These are phyloP conservation scores for Rhizopus stolonifer DNA, from an alignment of 371 early-diverging fungal species.

Conservation along the genomic window DNA sequence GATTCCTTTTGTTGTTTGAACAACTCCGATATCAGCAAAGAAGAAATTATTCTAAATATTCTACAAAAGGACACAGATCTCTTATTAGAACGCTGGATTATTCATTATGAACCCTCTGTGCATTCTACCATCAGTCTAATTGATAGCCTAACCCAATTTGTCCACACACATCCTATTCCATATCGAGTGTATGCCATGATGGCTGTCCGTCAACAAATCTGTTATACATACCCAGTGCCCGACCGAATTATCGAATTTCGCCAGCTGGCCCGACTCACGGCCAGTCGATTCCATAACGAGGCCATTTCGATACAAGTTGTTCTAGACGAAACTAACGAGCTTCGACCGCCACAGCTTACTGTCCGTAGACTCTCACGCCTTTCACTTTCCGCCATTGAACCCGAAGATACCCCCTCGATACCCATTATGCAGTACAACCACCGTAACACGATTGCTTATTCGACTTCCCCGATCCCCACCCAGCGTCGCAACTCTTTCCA, in stretches of 20 bases:
- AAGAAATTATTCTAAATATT: conserved; percentile 17
- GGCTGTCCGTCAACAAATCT: conserved; percentile 20
- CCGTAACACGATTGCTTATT: conserved; percentile 23
- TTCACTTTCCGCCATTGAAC: conserved; percentile 43
- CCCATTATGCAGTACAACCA: conserved; percentile 43
- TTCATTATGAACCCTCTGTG: conserved; percentile 2
- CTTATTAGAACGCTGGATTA: conserved; percentile 19
- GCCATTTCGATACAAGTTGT: conserved; percentile 35
- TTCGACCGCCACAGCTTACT: conserved; percentile 8
- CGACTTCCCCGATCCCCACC: conserved; percentile 20
- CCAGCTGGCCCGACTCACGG: conserved; percentile 40
- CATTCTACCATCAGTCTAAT: neutral
- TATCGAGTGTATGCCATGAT: neutral
- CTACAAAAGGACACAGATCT: conserved; percentile 13
- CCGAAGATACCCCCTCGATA: conserved; percentile 30
- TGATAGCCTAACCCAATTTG: neutral
- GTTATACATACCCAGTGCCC: conserved; percentile 28
- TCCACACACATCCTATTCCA: neutral
- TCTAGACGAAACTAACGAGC: conserved; percentile 29
- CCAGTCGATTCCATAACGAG: conserved; percentile 37
- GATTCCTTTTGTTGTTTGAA: conserved; percentile 5
- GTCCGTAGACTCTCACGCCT: conserved; percentile 38
- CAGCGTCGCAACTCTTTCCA: conserved; percentile 22
- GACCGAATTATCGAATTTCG: conserved; percentile 38
- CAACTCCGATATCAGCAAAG: conserved; percentile 1